Evolutionary conservation across 2,329 filamentous ascomycete genomes (phyloP), one percentile per base, ranked within the genome.

Genomic region (Orbilia blumenaviensis): DNA sequence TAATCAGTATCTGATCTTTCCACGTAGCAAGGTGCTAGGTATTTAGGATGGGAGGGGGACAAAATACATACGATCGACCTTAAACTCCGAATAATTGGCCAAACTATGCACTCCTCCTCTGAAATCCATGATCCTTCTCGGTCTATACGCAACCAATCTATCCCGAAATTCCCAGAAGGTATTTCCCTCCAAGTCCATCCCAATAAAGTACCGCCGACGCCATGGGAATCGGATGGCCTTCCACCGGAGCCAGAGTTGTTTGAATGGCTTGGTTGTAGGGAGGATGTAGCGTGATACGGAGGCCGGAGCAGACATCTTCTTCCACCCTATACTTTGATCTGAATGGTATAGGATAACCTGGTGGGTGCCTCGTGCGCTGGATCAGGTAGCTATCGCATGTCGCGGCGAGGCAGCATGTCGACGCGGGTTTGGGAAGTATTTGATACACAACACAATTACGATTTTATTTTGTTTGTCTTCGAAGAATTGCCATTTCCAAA

Each of bases 91-190:
- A 48, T 80, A 80, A 58, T 80, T 78, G 1, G 74, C 78, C 16
- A 74, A 50, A 64, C 78, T 78, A 6, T 66, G 60, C 16, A 71
- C 61, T 2, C 42, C 58, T 21, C 72, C 72, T 23, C 68, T 48
- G 23, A 80, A 80, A 9, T 66, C 54, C 14, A 79, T 78, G 8
- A 78, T 77, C n/a, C 79, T 54, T 12, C 79, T 44, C 3, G 78
- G 73, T 2, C 78, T 63, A 10, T 50, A 54, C 21, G 61, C 56
- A 6, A 68, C 62, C 29, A 77, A 44, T 0, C 61, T 46, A 78
- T 89, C 86, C 72, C 85, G 85, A 83, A 91, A 90, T 80, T 90
- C 88, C 89, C 89, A 91, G 84, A 87, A 91, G 2, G 89, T 90
- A 83, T 91, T 90, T 66, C 89, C 88, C 23, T 87, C 81, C 71